Evolutionary conservation across 768 basidiomycete species (phyloP), one percentile per base, ranked within the genome.

Genomic region (Brasilioporus rufonigricans): DNA sequence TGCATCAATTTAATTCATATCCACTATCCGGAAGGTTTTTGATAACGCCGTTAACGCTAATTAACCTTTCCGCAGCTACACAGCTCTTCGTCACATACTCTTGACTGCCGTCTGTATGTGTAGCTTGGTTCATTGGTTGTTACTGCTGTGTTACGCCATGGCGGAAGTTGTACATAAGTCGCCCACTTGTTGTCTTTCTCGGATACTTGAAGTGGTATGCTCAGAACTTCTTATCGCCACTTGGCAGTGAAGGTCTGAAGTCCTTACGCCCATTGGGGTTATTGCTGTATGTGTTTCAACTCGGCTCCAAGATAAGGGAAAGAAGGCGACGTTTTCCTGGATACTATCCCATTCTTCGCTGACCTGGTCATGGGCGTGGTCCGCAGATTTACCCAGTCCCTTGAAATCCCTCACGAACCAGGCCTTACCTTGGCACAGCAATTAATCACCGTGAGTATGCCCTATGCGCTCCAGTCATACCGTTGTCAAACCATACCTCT

Each of bases 361-460:
- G 50, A 55, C 27, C 44, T 40, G 40, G 16, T 18, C 46, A 72
- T 72, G 71, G 61, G 56, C 18, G 27, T 66, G 45, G 45, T 61
- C 55, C 63, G 59, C 40, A 66, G 58, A 53, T 48, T 71, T 14
- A 41, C 63, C 26, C 64, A 59, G 55, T 59, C 58, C 58, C 62
- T 85, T 10, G 84, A 87, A 67, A 78, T 86, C 47, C 67, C 75
- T 50, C 81, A 80, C 61, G 73, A 80, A 19, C 76, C 80, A 23
- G 79, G 77, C 39, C 64, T 85, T 62, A 78, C 80, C 27, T 76
- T 80, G 55, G 73, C 70, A 44, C 76, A 87, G 65, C 70, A 83
- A 49, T 84, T 87, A 67, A 74, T 89, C 61, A 76, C 77, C 51
- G 83, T 85, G 54, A 56, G 77, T 68, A 27, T 57, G 38, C 50